phyloP scores from a whole-genome alignment of 2,329 filamentous ascomycete species.

The Verticillium nubilum region DNA sequence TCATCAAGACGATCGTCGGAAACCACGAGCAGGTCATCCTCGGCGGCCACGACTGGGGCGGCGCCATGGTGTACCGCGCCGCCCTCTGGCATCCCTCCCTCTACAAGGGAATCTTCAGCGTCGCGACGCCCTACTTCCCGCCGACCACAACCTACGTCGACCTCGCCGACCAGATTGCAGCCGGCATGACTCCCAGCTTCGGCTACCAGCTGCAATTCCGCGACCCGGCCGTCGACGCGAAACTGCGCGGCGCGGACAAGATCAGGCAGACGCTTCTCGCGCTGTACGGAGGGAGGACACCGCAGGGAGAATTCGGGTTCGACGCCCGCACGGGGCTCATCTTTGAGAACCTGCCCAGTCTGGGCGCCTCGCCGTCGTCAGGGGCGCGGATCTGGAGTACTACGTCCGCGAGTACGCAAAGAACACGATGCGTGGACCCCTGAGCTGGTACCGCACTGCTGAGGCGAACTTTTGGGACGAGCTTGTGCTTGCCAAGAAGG shows the following conservation, averaged over 20 bases:
- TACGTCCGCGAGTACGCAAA: conserved; percentile 63
- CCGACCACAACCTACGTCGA: conserved; percentile 47
- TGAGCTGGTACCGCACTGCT: conserved; percentile 82
- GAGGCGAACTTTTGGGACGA: conserved; percentile 76
- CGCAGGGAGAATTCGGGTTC: conserved; percentile 51
- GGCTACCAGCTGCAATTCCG: conserved; percentile 71
- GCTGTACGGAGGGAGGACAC: conserved; percentile 58
- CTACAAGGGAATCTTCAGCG: conserved; percentile 62
- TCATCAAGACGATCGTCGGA: conserved; percentile 48
- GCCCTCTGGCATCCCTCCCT: conserved; percentile 64
- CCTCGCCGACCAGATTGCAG: conserved; percentile 44
- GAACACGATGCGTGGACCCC: conserved; percentile 48
- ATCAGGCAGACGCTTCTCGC: conserved; percentile 61
- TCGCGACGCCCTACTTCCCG: conserved; percentile 65
- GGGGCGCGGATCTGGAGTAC: conserved; percentile 66
- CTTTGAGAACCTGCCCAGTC: conserved; percentile 20
- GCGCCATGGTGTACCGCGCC: conserved; percentile 62
- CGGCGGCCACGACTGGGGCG: conserved; percentile 83
- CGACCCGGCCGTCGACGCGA: conserved; percentile 52
- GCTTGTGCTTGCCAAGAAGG: conserved; percentile 43
- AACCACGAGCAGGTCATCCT: conserved; percentile 51
- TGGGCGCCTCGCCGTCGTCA: conserved; percentile 45
- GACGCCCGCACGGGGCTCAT: conserved; percentile 48
- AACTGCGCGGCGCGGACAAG: conserved; percentile 37
- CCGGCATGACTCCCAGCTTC: conserved; percentile 54